These are phyloP conservation scores for Quercus gilva DNA, from an alignment of 306 rosid genomes.

Conservation along the genomic window DNA sequence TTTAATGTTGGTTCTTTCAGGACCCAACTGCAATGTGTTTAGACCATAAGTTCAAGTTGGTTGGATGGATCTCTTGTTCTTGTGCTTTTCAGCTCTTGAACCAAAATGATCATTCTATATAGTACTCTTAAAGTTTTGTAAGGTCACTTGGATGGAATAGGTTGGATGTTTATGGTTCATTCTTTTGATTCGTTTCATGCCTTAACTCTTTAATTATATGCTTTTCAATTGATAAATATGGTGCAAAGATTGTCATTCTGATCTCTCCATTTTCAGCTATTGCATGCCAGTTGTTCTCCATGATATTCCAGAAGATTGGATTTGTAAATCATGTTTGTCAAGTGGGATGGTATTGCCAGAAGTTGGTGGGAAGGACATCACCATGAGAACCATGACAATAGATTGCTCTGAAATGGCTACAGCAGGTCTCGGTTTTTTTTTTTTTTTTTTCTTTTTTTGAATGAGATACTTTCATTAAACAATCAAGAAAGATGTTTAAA, in stretches of 20 bases:
- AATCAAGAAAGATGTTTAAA: no score
- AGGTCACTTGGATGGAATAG: background rate
- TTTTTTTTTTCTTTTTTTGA: no score
- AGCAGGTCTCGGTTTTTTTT: background rate
- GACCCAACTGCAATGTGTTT: slow-evolving; percentile 1
- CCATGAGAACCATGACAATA: background rate
- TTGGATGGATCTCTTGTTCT: background rate
- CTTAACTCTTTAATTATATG: background rate
- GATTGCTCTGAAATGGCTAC: background rate
- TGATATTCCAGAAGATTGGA: slow-evolving; percentile 42
- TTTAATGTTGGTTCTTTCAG: background rate
- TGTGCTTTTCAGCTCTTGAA: background rate
- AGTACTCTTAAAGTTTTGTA: slow-evolving; percentile 1
- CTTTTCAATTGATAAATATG: background rate
- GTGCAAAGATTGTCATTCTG: background rate
- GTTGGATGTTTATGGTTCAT: background rate
- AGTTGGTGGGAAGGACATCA: background rate
- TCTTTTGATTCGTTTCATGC: background rate
- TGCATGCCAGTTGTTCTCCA: slow-evolving; percentile 31
- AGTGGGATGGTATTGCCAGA: background rate
- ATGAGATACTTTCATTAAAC: no score
- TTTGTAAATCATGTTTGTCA: slow-evolving; percentile 51
- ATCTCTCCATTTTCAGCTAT: slow-evolving; percentile 45
- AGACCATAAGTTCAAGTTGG: background rate
- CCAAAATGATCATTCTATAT: slow-evolving; percentile 3